phyloP scores from a whole-genome alignment of 805 yeast genomes.

The Wickerhamomyces canadensis region DNA sequence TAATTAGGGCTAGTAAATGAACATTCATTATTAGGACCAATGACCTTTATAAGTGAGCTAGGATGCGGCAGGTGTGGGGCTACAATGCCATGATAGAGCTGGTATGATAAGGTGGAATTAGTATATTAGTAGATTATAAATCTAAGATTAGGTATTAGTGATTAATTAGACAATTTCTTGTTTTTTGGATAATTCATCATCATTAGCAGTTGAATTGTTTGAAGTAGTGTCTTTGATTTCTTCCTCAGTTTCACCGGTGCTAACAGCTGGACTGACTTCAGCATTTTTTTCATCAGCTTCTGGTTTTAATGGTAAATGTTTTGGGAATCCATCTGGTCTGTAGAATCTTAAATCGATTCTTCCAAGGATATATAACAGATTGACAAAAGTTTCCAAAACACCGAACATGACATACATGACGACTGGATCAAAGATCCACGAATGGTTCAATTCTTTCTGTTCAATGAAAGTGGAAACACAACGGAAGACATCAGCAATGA shows the following conservation, averaged over 20 bases:
- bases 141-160: background rate
- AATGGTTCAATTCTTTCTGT: slow-evolving; percentile 27
- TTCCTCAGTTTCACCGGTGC: no score
- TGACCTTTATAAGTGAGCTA: no score
- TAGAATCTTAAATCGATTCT: slow-evolving; percentile 76
- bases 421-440: slow-evolving; percentile 47
- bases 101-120: no score
- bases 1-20: no score
- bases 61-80: no score
- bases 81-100: no score
- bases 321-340: slow-evolving; percentile 53
- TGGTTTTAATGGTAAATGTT: background rate
- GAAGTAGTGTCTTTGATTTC: background rate
- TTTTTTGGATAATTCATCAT: background rate
- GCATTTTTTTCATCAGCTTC: no score
- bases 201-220: background rate
- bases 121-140: no score
- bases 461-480: slow-evolving; percentile 39
- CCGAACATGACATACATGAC: slow-evolving; percentile 70
- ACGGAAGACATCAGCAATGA: slow-evolving; percentile 47
- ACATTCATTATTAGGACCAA: no score
- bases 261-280: no score
- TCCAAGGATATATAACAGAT: slow-evolving; percentile 50
- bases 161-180: background rate
- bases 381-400: slow-evolving; percentile 54